Percentiles rank a stretch among this genome's conserved stretches.
Conservation (phyloP, 2,329 filamentous ascomycete genomes). For the Plectosphaerella sp. region DNA sequence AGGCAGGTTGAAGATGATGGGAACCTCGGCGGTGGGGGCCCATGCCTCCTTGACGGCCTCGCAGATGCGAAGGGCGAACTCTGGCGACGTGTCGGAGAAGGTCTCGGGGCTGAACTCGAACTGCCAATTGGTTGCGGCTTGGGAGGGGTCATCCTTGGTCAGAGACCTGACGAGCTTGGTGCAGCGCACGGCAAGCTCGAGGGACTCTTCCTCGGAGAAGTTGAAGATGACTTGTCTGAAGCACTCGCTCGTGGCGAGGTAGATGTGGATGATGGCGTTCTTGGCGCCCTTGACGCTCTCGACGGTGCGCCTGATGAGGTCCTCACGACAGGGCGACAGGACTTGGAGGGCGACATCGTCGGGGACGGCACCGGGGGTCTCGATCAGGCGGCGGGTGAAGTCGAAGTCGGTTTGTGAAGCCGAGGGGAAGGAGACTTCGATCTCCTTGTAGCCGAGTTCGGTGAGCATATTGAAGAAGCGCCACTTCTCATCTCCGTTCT, state of each 20-base stretch:
- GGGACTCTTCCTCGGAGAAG: conserved; percentile 75
- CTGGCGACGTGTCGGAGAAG: conserved; percentile 85
- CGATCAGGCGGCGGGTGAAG: conserved; percentile 82
- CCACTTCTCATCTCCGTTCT: conserved; percentile 95
- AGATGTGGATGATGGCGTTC: conserved; percentile 92
- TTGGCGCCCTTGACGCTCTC: conserved; percentile 85
- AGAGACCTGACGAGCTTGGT: conserved; percentile 82
- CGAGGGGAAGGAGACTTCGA: conserved; percentile 93
- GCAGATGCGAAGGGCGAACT: conserved; percentile 79
- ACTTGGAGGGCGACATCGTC: conserved; percentile 92
- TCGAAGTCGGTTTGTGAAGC: conserved; percentile 95
- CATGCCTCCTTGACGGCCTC: conserved; percentile 92
- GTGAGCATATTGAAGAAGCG: conserved; percentile 91
- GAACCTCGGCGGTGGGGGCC: conserved; percentile 73
- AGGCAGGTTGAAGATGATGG: conserved; percentile 94
- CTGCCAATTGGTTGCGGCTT: conserved; percentile 60
- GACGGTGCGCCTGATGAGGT: conserved; percentile 85
- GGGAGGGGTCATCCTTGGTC: conserved; percentile 70
- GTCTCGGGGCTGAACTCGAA: conserved; percentile 84
- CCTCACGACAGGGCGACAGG: conserved; percentile 84
- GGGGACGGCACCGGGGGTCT: conserved; percentile 77
- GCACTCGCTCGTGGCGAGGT: conserved; percentile 92
- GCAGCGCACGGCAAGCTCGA: conserved; percentile 80
- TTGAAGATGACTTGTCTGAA: conserved; percentile 90
- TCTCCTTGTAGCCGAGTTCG: conserved; percentile 93